Conservation (phyloP, 108 stramenopile genomes). For the Chaetoceros tenuissimus region DNA sequence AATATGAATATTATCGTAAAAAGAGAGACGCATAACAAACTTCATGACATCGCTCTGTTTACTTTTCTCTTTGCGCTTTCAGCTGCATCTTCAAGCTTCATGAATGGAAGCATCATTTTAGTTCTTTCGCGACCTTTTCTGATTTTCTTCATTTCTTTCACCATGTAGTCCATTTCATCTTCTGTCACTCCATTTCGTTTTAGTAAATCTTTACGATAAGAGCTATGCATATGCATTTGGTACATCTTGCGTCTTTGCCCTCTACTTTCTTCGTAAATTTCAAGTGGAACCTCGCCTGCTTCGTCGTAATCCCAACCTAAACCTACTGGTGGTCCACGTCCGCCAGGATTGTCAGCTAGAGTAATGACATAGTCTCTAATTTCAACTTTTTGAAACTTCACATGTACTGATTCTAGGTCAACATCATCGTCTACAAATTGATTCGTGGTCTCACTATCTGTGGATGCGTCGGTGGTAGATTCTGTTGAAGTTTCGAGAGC, state of each 20-base stretch:
- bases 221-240: constrained; percentile 41
- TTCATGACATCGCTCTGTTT: not conserved
- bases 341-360: constrained; percentile 51
- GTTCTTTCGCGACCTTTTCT: not conserved
- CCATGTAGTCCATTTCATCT: not conserved
- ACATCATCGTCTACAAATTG: too few relatives aligned
- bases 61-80: not conserved
- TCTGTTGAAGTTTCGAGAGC: too few relatives aligned
- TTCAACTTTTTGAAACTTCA: constrained; percentile 22
- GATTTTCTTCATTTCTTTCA: not conserved
- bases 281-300: constrained; percentile 16
- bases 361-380: constrained; percentile 48
- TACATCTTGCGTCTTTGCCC: constrained; percentile 19
- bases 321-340: constrained; percentile 48
- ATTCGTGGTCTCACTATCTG: too few relatives aligned
- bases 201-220: constrained; percentile 32
- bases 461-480: too few relatives aligned
- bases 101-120: not conserved
- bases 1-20: too few relatives aligned
- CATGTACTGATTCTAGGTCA: too few relatives aligned
- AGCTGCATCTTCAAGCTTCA: not conserved
- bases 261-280: constrained; percentile 42
- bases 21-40: too few relatives aligned
- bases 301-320: constrained; percentile 62
- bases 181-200: not conserved